Evolutionary conservation across 768 basidiomycete species (phyloP).

Genomic region (Naganishia vaughanmartiniae): DNA sequence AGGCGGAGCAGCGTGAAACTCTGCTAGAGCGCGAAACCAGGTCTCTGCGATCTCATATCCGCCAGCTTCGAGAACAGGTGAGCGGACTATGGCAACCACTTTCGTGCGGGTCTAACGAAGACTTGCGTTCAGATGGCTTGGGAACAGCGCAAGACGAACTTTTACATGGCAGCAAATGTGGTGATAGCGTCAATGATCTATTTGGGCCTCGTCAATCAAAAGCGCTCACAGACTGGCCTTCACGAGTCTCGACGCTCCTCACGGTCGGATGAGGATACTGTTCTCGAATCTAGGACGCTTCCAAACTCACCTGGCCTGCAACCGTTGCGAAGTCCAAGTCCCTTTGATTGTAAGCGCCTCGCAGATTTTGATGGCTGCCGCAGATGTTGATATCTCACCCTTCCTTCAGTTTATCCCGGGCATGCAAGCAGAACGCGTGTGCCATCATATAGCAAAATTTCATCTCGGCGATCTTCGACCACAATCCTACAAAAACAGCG

Average conservation of each 20-base stretch:
- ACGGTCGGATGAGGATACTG: neutral
- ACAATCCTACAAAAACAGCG: slow-evolving; percentile 13
- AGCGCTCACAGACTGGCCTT: neutral
- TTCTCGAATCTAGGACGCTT: neutral
- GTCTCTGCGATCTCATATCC: slow-evolving; percentile 67
- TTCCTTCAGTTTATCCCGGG: neutral
- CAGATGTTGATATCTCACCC: neutral
- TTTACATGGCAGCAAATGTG: slow-evolving; percentile 75
- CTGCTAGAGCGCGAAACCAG: slow-evolving; percentile 69
- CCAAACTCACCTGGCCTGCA: neutral
- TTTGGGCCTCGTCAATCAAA: neutral
- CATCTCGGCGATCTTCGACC: slow-evolving; percentile 3
- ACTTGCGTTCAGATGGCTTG: slow-evolving; percentile 63
- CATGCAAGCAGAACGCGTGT: neutral
- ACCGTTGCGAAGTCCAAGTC: neutral
- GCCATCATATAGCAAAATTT: slow-evolving; percentile 1
- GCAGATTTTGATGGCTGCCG: no score
- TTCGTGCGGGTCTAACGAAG: neutral
- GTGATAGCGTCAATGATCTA: slow-evolving; percentile 61
- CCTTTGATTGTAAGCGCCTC: neutral
- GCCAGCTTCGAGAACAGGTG: slow-evolving; percentile 78
- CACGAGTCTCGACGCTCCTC: neutral
- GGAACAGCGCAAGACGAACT: slow-evolving; percentile 82
- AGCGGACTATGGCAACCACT: slow-evolving; percentile 21
- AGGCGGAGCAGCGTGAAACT: slow-evolving; percentile 58